Evolutionary conservation across 116 monocot genomes (phyloP), one percentile per base, ranked within the genome.

Genomic region (Trichopus zeylanicus): DNA sequence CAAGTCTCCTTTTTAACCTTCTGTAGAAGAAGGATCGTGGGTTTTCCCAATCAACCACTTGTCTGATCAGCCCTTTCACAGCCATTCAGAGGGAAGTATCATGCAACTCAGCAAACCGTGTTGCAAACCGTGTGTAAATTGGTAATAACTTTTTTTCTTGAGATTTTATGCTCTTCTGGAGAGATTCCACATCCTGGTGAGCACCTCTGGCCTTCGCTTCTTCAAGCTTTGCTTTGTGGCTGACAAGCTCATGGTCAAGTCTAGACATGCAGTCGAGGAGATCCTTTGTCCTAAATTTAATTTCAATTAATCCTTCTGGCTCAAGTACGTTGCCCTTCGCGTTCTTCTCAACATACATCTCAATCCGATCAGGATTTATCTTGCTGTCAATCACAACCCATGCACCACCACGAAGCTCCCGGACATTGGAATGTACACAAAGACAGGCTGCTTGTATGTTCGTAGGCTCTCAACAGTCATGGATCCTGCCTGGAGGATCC

Each of bases 341-440:
- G 0, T 76, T 91, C 42, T 67, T 64, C 59, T 98, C 98, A 0
- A 91, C 88, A 68, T 91, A 98, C 98, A 98, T 98, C 70, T 98
- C 98, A 42, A 98, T 91, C 10, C 85, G 88, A 23, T 98, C 91
- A 2, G 98, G 87, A 48, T 98, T 98, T 33, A 98, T 98, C 69
- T 88, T 91, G 73, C 98, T 98, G 51, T 98, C 98, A 15, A 98
- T 88, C 49, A 98, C 98, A 34, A 98, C 98, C 98, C 98, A 98
- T 26, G 98, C 98, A 16, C 98, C 98, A 15, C 98, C 98, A 13
- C 98, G 87, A 39, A 98, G 84, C 70, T 98, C 98, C 84, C 98
- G 15, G 60, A 60, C 73, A 69, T 98, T 13, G 98, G 98, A 21
- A 98, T 88, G 69, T 98, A 98, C 10, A 98, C 88, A 78, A 91